A percentile compares a stretch with the other conserved stretches of the same genome.
Evolutionary conservation across 179 eudicot genomes (phyloP).

Genomic region (Silene vulgaris): DNA sequence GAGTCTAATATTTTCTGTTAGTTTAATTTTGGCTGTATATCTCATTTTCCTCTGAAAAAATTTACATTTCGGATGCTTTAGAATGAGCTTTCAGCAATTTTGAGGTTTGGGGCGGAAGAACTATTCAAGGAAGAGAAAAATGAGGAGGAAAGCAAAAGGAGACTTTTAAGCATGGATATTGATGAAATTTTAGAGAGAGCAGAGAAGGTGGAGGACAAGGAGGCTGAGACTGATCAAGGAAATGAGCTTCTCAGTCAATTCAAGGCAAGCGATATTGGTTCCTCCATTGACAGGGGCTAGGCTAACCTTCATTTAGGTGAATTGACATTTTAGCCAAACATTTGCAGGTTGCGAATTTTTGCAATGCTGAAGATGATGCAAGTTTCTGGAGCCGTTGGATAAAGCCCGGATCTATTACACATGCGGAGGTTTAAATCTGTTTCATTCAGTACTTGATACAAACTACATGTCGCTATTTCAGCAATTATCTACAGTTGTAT

Average conservation of each 20-base stretch:
- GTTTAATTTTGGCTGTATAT: neutral
- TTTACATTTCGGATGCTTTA: constrained; percentile 25
- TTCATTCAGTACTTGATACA: constrained; percentile 8
- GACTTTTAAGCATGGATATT: constrained; percentile 88
- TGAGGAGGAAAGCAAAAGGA: constrained; percentile 95
- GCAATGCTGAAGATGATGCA: constrained; percentile 91
- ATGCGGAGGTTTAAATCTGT: constrained; percentile 65
- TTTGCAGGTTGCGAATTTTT: constrained; percentile 85
- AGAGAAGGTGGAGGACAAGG: constrained; percentile 91
- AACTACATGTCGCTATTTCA: neutral
- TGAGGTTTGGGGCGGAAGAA: constrained; percentile 99
- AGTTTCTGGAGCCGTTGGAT: constrained; percentile 99
- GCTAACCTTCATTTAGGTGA: constrained; percentile 1
- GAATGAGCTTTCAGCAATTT: constrained; percentile 99
- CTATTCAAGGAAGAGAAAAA: constrained; percentile 90
- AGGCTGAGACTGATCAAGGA: constrained; percentile 57
- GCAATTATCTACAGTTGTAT: constrained; percentile 7
- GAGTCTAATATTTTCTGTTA: neutral
- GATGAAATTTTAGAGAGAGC: constrained; percentile 99
- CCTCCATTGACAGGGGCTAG: constrained; percentile 1
- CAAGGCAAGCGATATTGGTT: constrained; percentile 46
- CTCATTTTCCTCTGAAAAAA: neutral
- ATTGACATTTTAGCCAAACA: constrained; percentile 8
- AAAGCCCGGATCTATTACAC: constrained; percentile 78
- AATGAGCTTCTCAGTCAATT: constrained; percentile 85